A percentile compares a stretch with the other conserved stretches of the same genome.
phyloP scores from a whole-genome alignment of 257 asterid species.

The Penstemon barbatus region DNA sequence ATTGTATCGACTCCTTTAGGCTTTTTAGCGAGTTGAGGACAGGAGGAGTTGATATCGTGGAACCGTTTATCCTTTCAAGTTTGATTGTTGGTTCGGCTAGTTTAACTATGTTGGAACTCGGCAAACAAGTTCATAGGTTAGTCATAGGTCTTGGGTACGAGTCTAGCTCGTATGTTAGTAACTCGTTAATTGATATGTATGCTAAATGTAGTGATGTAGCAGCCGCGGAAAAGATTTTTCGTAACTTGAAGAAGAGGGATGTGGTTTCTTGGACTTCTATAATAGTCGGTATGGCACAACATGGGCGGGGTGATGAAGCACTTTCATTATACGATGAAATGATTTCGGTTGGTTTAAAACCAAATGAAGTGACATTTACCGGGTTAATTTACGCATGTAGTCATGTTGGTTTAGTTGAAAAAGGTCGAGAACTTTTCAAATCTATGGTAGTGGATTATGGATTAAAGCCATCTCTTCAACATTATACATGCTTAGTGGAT shows the following conservation, averaged over 20 bases:
- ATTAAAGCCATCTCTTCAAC: constrained; percentile 65
- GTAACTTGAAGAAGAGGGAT: constrained; percentile 47
- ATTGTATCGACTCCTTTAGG: constrained; percentile 44
- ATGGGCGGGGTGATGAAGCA: constrained; percentile 65
- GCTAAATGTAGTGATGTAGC: constrained; percentile 74
- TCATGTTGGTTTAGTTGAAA: constrained; percentile 68
- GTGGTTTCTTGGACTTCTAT: constrained; percentile 86
- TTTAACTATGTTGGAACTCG: constrained; percentile 54
- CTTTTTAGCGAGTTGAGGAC: constrained; percentile 60
- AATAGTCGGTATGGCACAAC: constrained; percentile 89
- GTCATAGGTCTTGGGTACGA: constrained; percentile 61
- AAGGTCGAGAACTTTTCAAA: constrained; percentile 58
- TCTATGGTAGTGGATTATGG: constrained; percentile 65
- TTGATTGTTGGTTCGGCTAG: constrained; percentile 63
- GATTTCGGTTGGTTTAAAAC: constrained; percentile 54
- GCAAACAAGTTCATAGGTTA: constrained; percentile 74
- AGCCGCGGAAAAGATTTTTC: constrained; percentile 57
- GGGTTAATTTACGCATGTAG: constrained; percentile 81
- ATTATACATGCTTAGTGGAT: constrained; percentile 79
- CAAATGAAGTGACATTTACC: constrained; percentile 75
- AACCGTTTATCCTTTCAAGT: constrained; percentile 60
- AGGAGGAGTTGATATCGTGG: constrained; percentile 47
- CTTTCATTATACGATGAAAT: constrained; percentile 56
- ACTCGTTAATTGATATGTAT: constrained; percentile 76
- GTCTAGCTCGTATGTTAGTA: constrained; percentile 44